Evolutionary conservation across 108 stramenopile genomes (phyloP), one percentile per base, ranked within the genome.

Genomic region (Cyclotella baltica): DNA sequence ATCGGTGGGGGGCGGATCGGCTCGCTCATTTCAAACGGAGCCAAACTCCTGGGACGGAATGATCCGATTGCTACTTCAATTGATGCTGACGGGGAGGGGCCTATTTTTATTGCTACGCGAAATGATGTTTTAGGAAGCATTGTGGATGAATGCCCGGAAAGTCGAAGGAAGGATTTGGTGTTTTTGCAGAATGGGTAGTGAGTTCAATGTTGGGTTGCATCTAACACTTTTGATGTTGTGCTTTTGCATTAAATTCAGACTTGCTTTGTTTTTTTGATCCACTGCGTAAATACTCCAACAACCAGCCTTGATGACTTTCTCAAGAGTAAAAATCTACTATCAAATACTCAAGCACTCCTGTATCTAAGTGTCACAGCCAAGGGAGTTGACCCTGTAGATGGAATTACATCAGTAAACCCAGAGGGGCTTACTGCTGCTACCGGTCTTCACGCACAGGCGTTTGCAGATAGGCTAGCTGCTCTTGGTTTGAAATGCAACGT

Each of bases 181-280:
- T 98, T 98, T 76, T 73, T 98, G 55, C 98, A 98, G 75, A 98
- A 98, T 74, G 96, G 98, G 10, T 92, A 95, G 65, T 66, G 22
- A 66, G 65, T 66, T 66, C 23, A 43, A 38, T 18, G 15, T 47
- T 4, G 2, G n/a, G 47, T 6, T 6, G 56, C 28, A 3, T 25
- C 2, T 57, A 27, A 1, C 28, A 11, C 22, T 25, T 20, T 25
- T 57, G 25, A 27, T 57, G 15, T 55, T 55, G 20, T n/a, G 22
- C n/a, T n/a, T n/a, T n/a, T n/a, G n/a, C n/a, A n/a, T n/a, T n/a
- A n/a, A n/a, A n/a, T n/a, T n/a, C n/a, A n/a, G n/a, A n/a, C n/a
- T n/a, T n/a, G n/a, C n/a, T n/a, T n/a, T n/a, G n/a, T n/a, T n/a
- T n/a, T n/a, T n/a, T n/a, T n/a, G n/a, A n/a, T n/a, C n/a, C n/a